Evolutionary conservation across 148 eudicot genomes (phyloP), one percentile per base, ranked within the genome.

Genomic region (Chenopodium quinoa): DNA sequence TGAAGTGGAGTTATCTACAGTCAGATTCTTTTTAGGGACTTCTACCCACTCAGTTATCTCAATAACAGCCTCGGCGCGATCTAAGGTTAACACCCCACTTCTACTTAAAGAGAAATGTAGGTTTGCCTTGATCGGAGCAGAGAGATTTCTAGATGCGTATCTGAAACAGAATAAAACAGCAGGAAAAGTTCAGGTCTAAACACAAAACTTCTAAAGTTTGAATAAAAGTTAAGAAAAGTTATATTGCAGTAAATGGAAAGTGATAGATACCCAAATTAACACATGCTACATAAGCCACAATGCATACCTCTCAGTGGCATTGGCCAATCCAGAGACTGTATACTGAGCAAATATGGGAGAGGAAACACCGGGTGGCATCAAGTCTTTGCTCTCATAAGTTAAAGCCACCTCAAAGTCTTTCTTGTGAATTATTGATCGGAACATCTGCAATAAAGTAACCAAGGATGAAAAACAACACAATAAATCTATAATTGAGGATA

Each of bases 31-130:
- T 81, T 88, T 90, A 47, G 99, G 98, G 75, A 94, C 92, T 88
- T 97, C 99, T 66, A 97, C 88, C 98, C 98, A 97, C 89, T 97
- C 98, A 70, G 98, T 88, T 83, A 94, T 90, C 86, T 94, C 98
- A 85, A 94, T 80, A 73, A 92, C 90, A 79, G 98, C 98, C 81
- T 97, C 98, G 14, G 97, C 94, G 69, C 95, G 87, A 82, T 97
- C 99, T 84, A 94, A 89, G 69, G 91, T 78, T 78, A 97, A 85
- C 32, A 92, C 81, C 29, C 99, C 97, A 84, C 94, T 97, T 89
- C 94, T 89, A 81, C 94, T 90, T 72, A 97, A 90, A 79, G 98
- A 92, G 84, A 96, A 96, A 81, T 97, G 99, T 58, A 94, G 81
- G 82, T 88, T 97, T 85, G 97, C 98, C 87, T 97, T 97, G 90